Evolutionary conservation across 441 rosid species (phyloP).

Genomic region (Breynia disticha): DNA sequence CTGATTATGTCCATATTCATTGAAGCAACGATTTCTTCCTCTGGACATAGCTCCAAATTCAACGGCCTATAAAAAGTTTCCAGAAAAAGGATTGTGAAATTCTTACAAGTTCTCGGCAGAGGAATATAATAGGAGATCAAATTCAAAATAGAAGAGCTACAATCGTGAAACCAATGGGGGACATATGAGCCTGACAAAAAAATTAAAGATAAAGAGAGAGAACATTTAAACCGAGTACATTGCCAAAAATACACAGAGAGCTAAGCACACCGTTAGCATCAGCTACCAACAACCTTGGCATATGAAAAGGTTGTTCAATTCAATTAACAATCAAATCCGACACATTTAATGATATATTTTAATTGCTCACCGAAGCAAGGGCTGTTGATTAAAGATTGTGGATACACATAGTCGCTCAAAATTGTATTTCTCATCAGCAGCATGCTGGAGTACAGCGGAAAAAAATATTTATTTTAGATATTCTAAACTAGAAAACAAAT

Average conservation of each 20-base stretch:
- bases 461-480: neutral
- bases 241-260: no score
- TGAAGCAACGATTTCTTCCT: constrained; percentile 74
- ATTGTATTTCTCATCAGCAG: constrained; percentile 98
- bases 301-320: neutral
- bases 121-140: constrained; percentile 1
- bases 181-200: no score
- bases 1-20: constrained; percentile 88
- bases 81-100: constrained; percentile 1
- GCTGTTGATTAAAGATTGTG: constrained; percentile 89
- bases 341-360: constrained; percentile 1
- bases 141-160: neutral
- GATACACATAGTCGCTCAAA: constrained; percentile 77
- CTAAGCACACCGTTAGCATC: no score
- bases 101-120: constrained; percentile 4
- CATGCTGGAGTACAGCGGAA: constrained; percentile 55
- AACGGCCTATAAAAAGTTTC: constrained; percentile 45
- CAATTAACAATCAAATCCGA: constrained; percentile 1
- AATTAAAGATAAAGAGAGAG: no score
- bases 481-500: no score
- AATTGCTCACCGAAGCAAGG: constrained; percentile 68
- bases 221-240: no score
- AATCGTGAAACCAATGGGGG: constrained; percentile 2
- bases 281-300: no score
- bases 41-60: constrained; percentile 85